phyloP scores from a whole-genome alignment of 768 basidiomycete genomes.

The Macrolepiota dolichaula region DNA sequence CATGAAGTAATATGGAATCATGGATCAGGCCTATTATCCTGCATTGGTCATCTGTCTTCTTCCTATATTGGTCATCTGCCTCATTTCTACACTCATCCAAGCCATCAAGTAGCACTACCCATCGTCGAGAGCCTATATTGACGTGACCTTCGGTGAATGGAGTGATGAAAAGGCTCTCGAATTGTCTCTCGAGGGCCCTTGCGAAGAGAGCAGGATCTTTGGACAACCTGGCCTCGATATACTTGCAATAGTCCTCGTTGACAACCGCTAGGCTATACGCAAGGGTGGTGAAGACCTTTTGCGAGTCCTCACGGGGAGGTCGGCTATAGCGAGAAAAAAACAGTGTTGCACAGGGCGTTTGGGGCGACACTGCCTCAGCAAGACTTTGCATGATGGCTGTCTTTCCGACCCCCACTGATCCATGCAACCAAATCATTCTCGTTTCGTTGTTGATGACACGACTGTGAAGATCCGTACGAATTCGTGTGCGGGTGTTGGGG shows the following conservation, averaged over 20 bases:
- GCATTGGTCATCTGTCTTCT: not conserved
- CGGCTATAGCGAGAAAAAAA: not conserved
- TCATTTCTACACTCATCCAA: too few species aligned
- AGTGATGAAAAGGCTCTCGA: not conserved
- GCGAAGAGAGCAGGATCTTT: too few species aligned
- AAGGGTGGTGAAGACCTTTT: not conserved
- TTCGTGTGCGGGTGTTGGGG: not conserved
- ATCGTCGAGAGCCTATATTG: not conserved
- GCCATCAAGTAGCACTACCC: not conserved
- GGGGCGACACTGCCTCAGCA: not conserved
- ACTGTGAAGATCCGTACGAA: not conserved
- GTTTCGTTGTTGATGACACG: not conserved
- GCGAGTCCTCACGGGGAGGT: not conserved
- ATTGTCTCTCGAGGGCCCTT: not conserved
- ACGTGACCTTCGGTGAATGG: not conserved
- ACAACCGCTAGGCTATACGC: not conserved
- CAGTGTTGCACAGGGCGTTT: not conserved
- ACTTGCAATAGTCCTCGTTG: not conserved
- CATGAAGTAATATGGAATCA: not conserved
- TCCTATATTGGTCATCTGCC: too few species aligned
- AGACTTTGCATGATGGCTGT: not conserved
- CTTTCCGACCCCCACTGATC: not conserved
- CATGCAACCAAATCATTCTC: not conserved
- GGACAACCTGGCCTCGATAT: not conserved
- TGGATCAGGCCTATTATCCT: not conserved